Evolutionary conservation across 129 eudicot species (phyloP), one percentile per base, ranked within the genome.

Genomic region (Daucus carota): DNA sequence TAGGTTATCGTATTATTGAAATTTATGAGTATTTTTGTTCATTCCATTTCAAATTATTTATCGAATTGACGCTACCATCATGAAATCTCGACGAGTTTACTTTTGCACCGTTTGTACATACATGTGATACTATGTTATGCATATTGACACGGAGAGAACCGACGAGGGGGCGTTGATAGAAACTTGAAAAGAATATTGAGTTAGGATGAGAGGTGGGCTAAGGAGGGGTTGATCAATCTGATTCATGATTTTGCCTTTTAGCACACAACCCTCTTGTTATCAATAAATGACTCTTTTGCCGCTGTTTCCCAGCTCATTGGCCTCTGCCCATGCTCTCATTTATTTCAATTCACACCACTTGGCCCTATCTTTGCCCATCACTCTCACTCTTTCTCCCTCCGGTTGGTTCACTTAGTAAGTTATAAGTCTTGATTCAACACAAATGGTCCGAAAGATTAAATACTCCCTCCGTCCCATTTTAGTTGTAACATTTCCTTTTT

Each of bases 191-290:
- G 63, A 54, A 54, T 54, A 54, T 54, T 54, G 5, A 54, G 63
- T 9, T 54, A 22, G 63, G 15, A 10, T 44, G 48, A 44, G 17
- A 44, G 48, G 17, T 12, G 14, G 17, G 63, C 31, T 7, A 54
- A 54, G 31, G 63, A 24, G 63, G 63, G 63, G 63, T 54, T 54
- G 63, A 54, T 54, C 31, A 54, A 54, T 54, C 63, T 54, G 63
- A n/a, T n/a, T 54, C 63, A 54, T n/a, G 31, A 54, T n/a, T 54
- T 54, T 54, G 63, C 63, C 63, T n/a, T 54, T 8, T 54, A 54
- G 29, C 29, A 8, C 2, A n/a, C 63, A 54, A 54, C 63, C 63
- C 14, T 54, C 63, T 54, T n/a, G 63, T n/a, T 54, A 54, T 57
- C 65, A 57, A 57, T 57, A n/a, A 57, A 57, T 57, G 65, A 57